Evolutionary conservation across 164 flowering plant genomes (phyloP).

Genomic region (Aristolochia contorta): DNA sequence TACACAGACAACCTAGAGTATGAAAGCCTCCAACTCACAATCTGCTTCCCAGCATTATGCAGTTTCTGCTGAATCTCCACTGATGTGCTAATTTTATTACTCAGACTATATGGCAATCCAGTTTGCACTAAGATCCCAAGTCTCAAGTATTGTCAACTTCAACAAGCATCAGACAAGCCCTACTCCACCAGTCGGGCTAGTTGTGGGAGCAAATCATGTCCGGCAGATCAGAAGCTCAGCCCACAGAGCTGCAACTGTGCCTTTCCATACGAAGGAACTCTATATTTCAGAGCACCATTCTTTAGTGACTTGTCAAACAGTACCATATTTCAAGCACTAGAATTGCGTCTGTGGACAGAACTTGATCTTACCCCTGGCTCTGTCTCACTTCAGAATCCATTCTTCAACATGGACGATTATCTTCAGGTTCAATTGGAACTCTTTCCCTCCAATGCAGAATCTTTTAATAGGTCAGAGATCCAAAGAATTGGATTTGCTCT

Average conservation of each 20-base stretch:
- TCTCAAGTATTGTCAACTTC: constrained; percentile 50
- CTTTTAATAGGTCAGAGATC: constrained; percentile 56
- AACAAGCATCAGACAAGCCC: constrained; percentile 14
- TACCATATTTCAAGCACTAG: constrained; percentile 47
- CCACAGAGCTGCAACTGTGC: constrained; percentile 87
- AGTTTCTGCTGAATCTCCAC: background rate
- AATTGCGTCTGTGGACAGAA: constrained; percentile 54
- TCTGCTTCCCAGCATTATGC: background rate
- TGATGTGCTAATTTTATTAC: constrained; percentile 1
- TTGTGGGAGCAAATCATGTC: constrained; percentile 45
- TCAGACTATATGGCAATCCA: constrained; percentile 72
- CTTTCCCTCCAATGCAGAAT: constrained; percentile 52
- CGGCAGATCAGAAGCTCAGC: constrained; percentile 39
- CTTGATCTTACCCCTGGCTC: constrained; percentile 72
- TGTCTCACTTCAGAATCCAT: constrained; percentile 55
- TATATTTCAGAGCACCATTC: constrained; percentile 69
- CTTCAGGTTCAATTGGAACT: constrained; percentile 64
- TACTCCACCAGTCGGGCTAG: constrained; percentile 65
- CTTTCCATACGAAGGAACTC: constrained; percentile 68
- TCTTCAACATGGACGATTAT: constrained; percentile 62
- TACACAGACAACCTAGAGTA: constrained; percentile 55
- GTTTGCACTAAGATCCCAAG: constrained; percentile 38
- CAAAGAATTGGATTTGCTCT: constrained; percentile 53
- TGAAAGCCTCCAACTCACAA: constrained; percentile 11
- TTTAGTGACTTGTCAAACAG: constrained; percentile 66